phyloP scores from a whole-genome alignment of 352 stramenopile species.

The Globisporangium cystogenes region DNA sequence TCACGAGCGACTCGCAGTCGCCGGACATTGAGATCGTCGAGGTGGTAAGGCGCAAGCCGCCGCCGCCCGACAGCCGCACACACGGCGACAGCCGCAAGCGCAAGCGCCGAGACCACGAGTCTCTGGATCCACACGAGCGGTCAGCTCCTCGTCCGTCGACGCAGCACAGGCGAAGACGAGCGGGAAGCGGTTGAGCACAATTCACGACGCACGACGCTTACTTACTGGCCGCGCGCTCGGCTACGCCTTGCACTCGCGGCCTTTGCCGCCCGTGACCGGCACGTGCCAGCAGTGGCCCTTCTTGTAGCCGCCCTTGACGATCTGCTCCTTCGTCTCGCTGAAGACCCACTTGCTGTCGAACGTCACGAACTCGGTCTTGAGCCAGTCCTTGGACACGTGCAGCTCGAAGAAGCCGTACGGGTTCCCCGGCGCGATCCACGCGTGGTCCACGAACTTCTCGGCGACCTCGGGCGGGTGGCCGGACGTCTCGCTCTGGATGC shows the following conservation, averaged over 20 bases:
- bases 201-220: too few relatives aligned
- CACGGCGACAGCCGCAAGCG: background rate
- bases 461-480: conserved; percentile 62
- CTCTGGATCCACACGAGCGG: too few relatives aligned
- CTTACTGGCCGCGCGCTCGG: background rate
- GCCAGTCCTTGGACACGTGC: conserved; percentile 81
- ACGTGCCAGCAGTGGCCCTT: conserved; percentile 86
- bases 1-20: conserved; percentile 9
- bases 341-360: conserved; percentile 81
- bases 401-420: conserved; percentile 86
- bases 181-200: too few relatives aligned
- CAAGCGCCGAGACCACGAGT: background rate
- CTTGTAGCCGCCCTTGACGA: conserved; percentile 71
- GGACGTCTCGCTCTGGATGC: conserved; percentile 84
- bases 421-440: conserved; percentile 74
- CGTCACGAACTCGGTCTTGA: conserved; percentile 79
- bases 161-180: background rate
- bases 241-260: conserved; percentile 47
- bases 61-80: background rate
- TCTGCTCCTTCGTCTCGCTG: conserved; percentile 67
- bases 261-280: conserved; percentile 56
- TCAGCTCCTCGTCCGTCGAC: too few relatives aligned
- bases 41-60: conserved; percentile 3
- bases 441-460: conserved; percentile 74
- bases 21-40: conserved; percentile 6